Conservation (phyloP, 1,284 basidiomycete genomes). For the Vanrija pseudolonga region DNA sequence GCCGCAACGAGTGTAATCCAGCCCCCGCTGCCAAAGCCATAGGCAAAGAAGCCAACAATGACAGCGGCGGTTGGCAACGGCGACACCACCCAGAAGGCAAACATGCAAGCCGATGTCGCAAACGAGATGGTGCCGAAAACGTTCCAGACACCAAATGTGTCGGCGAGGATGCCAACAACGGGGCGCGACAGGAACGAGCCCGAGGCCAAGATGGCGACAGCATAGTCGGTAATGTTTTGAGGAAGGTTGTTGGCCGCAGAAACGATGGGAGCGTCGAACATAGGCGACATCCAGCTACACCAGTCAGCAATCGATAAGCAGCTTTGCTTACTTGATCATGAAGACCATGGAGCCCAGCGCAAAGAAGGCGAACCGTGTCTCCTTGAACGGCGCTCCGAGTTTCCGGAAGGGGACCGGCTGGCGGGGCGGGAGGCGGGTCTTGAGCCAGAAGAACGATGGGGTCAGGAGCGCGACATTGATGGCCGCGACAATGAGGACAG, state of each 20-base stretch:
- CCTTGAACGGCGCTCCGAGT: conserved; percentile 22
- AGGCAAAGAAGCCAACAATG: conserved; percentile 41
- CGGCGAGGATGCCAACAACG: conserved; percentile 21
- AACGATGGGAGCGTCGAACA: conserved; percentile 26
- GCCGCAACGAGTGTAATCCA: conserved; percentile 43
- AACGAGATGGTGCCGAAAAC: conserved; percentile 18
- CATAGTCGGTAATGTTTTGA: conserved; percentile 14
- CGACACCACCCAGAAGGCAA: conserved; percentile 22
- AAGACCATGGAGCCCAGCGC: conserved; percentile 25
- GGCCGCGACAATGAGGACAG: conserved; percentile 40
- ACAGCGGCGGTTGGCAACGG: not conserved
- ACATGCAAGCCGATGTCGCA: conserved; percentile 11
- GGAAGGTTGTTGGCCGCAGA: conserved; percentile 9
- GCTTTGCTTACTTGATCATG: conserved; percentile 16
- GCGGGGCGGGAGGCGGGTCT: conserved; percentile 38
- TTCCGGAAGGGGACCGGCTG: conserved; percentile 9
- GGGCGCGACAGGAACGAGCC: conserved; percentile 25
- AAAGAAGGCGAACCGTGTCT: conserved; percentile 23
- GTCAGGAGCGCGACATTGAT: conserved; percentile 38
- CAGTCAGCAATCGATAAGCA: not conserved
- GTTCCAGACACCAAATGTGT: conserved; percentile 21
- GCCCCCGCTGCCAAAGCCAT: conserved; percentile 36
- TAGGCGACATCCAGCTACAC: conserved; percentile 30
- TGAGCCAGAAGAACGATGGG: conserved; percentile 41
- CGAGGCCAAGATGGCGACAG: conserved; percentile 24